Percentiles rank a stretch among this genome's conserved stretches.
These are phyloP conservation scores for Dothideomycetes sp. DNA, from an alignment of 2,329 filamentous ascomycete species.

Conservation along the genomic window DNA sequence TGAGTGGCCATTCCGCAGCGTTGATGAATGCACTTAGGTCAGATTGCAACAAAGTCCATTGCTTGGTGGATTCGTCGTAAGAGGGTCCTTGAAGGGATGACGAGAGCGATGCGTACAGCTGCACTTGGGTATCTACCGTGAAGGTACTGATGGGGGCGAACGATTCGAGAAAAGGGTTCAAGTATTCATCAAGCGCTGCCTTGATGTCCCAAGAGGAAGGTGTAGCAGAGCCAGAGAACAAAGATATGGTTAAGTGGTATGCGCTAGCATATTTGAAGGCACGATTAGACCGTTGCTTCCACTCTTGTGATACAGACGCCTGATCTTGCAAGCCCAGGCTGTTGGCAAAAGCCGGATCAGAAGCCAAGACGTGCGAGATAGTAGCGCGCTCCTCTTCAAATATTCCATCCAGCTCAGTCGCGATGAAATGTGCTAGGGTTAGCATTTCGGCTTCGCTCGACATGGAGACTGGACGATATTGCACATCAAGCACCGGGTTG, in stretches of 20 bases:
- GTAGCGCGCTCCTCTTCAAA: constrained; percentile 85
- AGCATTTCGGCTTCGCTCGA: constrained; percentile 60
- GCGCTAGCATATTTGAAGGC: constrained; percentile 86
- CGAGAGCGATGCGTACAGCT: constrained; percentile 70
- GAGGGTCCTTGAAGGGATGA: constrained; percentile 49
- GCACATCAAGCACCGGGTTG: constrained; percentile 61
- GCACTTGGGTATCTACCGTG: constrained; percentile 90
- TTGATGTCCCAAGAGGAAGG: constrained; percentile 92
- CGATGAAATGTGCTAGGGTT: constrained; percentile 64
- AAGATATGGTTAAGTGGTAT: constrained; percentile 90
- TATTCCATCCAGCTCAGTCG: constrained; percentile 62
- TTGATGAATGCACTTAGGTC: constrained; percentile 94
- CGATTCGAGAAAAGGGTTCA: constrained; percentile 69
- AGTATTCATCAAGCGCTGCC: constrained; percentile 64
- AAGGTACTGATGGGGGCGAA: constrained; percentile 84
- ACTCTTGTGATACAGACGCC: background rate
- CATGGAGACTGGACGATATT: constrained; percentile 59
- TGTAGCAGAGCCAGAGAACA: constrained; percentile 68
- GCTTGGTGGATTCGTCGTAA: constrained; percentile 41
- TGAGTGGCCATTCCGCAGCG: constrained; percentile 93
- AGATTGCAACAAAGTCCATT: constrained; percentile 66
- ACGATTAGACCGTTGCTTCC: constrained; percentile 57
- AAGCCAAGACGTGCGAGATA: constrained; percentile 35
- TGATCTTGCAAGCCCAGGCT: background rate
- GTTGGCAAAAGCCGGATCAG: background rate